Conservation (phyloP, 2,329 filamentous ascomycete species). For the Pseudophaeomoniella oleicola region DNA sequence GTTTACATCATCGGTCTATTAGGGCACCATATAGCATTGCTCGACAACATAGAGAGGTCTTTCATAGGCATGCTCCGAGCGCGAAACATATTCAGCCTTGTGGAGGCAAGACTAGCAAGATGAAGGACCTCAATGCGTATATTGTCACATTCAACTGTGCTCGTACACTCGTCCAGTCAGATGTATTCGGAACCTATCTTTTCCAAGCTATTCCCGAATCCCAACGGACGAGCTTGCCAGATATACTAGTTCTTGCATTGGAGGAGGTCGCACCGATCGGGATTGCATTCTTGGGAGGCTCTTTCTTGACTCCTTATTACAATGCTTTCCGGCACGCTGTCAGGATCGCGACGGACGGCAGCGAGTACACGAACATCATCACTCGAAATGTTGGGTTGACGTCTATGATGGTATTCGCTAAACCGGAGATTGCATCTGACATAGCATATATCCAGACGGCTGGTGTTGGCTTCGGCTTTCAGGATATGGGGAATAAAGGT, state of each 20-base stretch:
- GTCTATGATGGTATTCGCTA: conserved; percentile 70
- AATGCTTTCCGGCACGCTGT: conserved; percentile 56
- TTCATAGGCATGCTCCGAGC: too few species aligned
- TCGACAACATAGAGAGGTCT: too few species aligned
- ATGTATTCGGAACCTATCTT: conserved; percentile 58
- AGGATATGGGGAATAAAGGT: conserved; percentile 91
- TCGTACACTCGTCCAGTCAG: conserved; percentile 52
- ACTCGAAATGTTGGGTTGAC: conserved; percentile 77
- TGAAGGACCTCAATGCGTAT: conserved; percentile 51
- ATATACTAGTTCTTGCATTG: conserved; percentile 53
- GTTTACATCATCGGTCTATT: too few species aligned
- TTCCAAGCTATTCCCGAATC: conserved; percentile 38
- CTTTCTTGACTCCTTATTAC: conserved; percentile 64
- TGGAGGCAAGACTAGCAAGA: conserved; percentile 7
- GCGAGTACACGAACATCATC: conserved; percentile 52
- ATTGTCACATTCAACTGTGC: conserved; percentile 85
- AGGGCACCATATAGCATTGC: too few species aligned
- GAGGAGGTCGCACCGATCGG: conserved; percentile 83
- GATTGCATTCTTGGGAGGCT: conserved; percentile 72
- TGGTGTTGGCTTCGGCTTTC: conserved; percentile 69
- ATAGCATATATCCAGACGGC: conserved; percentile 59
- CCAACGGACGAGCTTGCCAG: conserved; percentile 39
- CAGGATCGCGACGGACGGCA: conserved; percentile 42
- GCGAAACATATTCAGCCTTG: too few species aligned
- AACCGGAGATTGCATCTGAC: conserved; percentile 39